Conservation (phyloP, 345 rosid species). For the Gossypium ekmanianum region DNA sequence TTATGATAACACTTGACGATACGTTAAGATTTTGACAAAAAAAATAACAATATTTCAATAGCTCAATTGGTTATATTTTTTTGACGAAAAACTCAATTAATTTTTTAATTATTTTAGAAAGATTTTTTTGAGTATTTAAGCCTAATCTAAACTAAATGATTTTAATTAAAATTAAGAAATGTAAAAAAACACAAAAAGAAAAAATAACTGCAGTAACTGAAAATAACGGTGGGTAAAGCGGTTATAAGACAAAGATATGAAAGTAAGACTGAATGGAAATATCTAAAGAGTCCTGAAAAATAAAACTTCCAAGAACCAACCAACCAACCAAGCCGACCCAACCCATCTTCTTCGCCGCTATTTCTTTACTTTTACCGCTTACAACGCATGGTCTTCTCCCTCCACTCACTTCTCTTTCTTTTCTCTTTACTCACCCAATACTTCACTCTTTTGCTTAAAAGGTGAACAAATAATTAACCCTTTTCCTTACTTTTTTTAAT, state of each 20-base stretch:
- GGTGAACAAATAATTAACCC: background rate
- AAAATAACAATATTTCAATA: too few species aligned
- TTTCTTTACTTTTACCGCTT: background rate
- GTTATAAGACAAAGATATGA: background rate
- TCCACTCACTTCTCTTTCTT: background rate
- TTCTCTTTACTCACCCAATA: background rate
- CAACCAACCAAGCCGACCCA: background rate
- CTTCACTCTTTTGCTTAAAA: background rate
- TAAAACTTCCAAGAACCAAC: conserved; percentile 32
- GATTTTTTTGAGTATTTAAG: background rate
- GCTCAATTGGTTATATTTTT: too few species aligned
- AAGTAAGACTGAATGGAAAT: background rate
- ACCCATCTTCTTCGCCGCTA: background rate
- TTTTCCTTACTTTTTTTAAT: background rate
- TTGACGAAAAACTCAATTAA: too few species aligned
- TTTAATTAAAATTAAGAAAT: background rate
- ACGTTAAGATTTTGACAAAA: too few species aligned
- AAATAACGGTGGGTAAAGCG: background rate
- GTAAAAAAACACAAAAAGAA: background rate
- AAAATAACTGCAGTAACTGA: background rate
- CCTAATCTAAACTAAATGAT: background rate
- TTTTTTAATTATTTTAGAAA: too few species aligned
- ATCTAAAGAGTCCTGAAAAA: background rate
- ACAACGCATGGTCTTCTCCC: background rate
- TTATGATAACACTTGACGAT: too few species aligned